Evolutionary conservation across 352 stramenopile genomes (phyloP), one percentile per base, ranked within the genome.

Genomic region (Pythium coloratum): DNA sequence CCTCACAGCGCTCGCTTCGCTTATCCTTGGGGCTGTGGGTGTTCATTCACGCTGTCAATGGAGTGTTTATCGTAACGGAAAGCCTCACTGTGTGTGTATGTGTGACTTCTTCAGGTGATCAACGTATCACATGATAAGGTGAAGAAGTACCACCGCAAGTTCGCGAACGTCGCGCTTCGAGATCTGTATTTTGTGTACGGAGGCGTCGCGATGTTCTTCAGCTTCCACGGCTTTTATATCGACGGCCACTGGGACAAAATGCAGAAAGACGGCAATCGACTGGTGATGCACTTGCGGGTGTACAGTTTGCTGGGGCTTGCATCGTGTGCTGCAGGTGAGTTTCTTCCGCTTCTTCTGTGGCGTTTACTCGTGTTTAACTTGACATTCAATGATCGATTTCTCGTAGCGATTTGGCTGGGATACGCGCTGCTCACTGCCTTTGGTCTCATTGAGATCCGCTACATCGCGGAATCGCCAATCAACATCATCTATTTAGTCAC

Each of bases 101-200:
- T 24, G 20, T 24, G 20, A 24, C 24, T 18, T 10, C 26, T 26
- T 2, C 50, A 92, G 86, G 67, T 91, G n/a, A 73, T 91, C 50
- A 66, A 59, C 9, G 58, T 64, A 10, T 81, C 80, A n/a, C 75
- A 86, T 54, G 71, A 71, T 24, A 77, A 78, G 20, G 76, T 82
- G 26, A 64, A 72, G 58, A 81, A 88, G 59, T 92, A 88, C 56
- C 66, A 80, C 28, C 61, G 56, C 36, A 55, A 71, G 13, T 70
- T 53, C 1, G 51, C 78, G 0, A 57, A 71, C 3, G 66, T 92
- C 49, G 66, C 70, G 5, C 67, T 92, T 20, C 66, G 65, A 7
- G 76, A 89, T 58, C 64, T 94, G 54, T 94, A 91, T 62, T 91
- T 89, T 46, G 65, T 91, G 26, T 89, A 92, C 53, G 80, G 73